Conservation (phyloP, 805 yeast genomes). For the Saitoella complicata region DNA sequence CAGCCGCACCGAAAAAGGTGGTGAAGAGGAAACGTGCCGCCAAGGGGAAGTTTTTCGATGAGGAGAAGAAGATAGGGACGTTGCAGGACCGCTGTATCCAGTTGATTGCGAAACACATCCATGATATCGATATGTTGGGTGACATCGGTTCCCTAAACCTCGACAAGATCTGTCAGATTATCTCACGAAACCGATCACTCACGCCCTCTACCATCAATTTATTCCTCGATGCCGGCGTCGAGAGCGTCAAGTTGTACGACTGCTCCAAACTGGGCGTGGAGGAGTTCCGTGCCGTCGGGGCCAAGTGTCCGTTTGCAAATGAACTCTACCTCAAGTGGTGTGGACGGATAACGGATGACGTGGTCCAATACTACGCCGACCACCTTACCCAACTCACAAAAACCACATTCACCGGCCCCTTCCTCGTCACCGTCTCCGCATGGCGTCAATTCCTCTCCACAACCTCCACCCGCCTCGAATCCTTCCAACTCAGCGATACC, state of each 20-base stretch:
- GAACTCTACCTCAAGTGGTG: conserved; percentile 69
- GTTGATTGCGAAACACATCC: conserved; percentile 47
- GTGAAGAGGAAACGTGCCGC: conserved; percentile 52
- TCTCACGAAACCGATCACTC: conserved; percentile 69
- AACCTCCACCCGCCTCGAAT: conserved; percentile 36
- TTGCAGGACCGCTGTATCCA: conserved; percentile 72
- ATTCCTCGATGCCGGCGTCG: conserved; percentile 47
- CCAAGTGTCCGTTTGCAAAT: conserved; percentile 61
- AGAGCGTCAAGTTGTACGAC: conserved; percentile 67
- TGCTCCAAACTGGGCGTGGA: conserved; percentile 60
- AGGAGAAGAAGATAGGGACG: conserved; percentile 45
- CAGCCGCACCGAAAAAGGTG: conserved; percentile 17
- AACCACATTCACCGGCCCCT: conserved; percentile 74
- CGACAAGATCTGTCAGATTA: conserved; percentile 54
- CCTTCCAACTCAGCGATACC: conserved; percentile 58
- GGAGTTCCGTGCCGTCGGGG: conserved; percentile 51
- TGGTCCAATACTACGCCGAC: conserved; percentile 43
- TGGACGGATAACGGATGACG: conserved; percentile 75
- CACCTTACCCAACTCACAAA: conserved; percentile 40
- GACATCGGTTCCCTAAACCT: conserved; percentile 66
- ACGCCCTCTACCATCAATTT: conserved; percentile 55
- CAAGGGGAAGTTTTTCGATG: conserved; percentile 73
- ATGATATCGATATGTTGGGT: conserved; percentile 66
- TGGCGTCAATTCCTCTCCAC: conserved; percentile 65
- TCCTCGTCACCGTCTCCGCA: conserved; percentile 52